Evolutionary conservation across 345 rosid species (phyloP), one percentile per base, ranked within the genome.

Genomic region (Cardamine occulta): DNA sequence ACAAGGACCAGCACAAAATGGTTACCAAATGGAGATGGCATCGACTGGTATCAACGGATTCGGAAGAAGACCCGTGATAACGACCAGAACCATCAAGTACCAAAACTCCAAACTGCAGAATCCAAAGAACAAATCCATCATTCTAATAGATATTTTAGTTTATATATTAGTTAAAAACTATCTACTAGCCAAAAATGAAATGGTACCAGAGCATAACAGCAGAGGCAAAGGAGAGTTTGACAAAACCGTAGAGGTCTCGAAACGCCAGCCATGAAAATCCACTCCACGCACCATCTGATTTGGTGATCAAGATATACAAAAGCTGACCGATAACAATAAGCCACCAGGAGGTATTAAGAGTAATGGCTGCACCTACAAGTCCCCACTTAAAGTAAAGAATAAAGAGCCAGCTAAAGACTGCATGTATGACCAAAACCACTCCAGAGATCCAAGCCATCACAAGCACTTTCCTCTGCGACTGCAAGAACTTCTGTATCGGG

Each of bases 211-310:
- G 81, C 98, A 95, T 95, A 40, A 92, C 81, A 19, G 97, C 97
- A 60, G 99, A 91, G 15, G 97, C 96, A 53, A 92, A 65, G 11
- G 99, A 92, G 21, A 95, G 89, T 86, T 88, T 95, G 80, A 90
- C 79, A 66, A 95, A 95, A 0, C 89, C 97, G 66, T 80, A 88
- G 44, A 95, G 85, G 73, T 90, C 92, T 0, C 80, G 58, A 73
- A 95, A 95, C 4, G 99, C 99, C 5, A 90, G 86, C 91, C 88
- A 83, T 0, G 97, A 88, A 80, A 95, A 89, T 32, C 97, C 97
- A 81, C 58, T 84, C 99, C 97, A 95, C 0, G 99, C 97, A 42
- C 98, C 97, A 45, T 90, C 97, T 2, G 99, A 90, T 31, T 77
- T 86, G 72, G 97, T 90, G 53, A 90, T 87, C 75, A 95, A 83